Evolutionary conservation across 192 early-diverging fungal genomes (phyloP).

Genomic region (Nowakowskiella sp.): DNA sequence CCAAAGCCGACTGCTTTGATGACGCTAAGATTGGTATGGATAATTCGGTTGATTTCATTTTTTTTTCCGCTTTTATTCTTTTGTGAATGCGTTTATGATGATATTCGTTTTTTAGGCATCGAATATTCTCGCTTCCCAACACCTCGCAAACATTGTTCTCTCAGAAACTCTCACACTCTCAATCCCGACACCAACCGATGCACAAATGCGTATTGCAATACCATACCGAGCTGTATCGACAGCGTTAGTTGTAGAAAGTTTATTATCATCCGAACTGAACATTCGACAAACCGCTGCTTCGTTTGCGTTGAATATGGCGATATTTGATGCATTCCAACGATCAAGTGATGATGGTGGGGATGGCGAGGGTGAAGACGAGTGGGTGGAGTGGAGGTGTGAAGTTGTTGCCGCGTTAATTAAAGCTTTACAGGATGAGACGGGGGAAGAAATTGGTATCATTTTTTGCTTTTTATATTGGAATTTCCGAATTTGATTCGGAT

Average conservation of each 20-base stretch:
- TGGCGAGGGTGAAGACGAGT: constrained; percentile 10
- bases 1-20: constrained; percentile 48
- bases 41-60: not conserved
- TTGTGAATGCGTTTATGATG: no score
- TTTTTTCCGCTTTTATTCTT: constrained; percentile 1
- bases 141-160: no score
- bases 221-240: constrained; percentile 47
- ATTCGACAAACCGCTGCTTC: constrained; percentile 58
- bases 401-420: constrained; percentile 53
- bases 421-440: constrained; percentile 42
- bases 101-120: no score
- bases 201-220: no score
- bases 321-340: constrained; percentile 28
- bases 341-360: constrained; percentile 16
- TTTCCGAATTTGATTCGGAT: no score
- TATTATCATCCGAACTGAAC: constrained; percentile 42
- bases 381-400: constrained; percentile 61
- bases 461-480: constrained; percentile 1
- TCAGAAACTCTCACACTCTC: no score
- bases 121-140: constrained; percentile 49
- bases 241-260: constrained; percentile 49
- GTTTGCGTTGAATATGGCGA: constrained; percentile 59
- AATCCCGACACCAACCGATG: constrained; percentile 2
- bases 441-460: constrained; percentile 50
- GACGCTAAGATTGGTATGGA: constrained; percentile 48